Base-by-base conservation (phyloP, 257 asterid species). In the Salvia miltiorrhiza region DNA sequence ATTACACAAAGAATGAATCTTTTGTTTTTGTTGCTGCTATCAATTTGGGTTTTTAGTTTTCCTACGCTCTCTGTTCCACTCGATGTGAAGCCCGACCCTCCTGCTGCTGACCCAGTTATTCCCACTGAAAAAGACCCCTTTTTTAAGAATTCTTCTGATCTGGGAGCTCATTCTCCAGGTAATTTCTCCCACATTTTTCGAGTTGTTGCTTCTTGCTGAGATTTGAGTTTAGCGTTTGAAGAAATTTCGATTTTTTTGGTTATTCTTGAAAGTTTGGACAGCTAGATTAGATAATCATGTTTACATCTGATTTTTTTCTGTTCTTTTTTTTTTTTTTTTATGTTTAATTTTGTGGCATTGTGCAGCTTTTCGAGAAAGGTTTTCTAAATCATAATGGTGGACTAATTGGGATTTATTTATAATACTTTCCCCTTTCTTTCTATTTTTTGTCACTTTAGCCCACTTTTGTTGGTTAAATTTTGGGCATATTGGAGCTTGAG, bases 61-160 rank as follows among this genome's bases (percentile, higher is more conserved):
- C 75, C 79, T 74, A 61, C 80, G 73, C 78, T 76, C 68, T 80
- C 94, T 12, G 80, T 81, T 61, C 89, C 96, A 17, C 80, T 86
- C 32, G 87, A 83, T 76, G 92, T 85, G 56, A 84, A 73, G 63
- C 88, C 96, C 6, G 83, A 77, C 76, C 88, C 97, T 14, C 96
- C 98, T n/a, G 92, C 75, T 49, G 44, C 93, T 21, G 90, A 88
- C 83, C 97, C 96, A 48, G 87, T 86, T 85, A 85, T 93, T 80
- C 99, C 99, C 6, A 78, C 85, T 54, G 88, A 90, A 50, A 82
- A 81, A 82, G 91, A 88, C 57, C 99, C 99, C 4, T 70, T 84
- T 54, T 86, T 83, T 58, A 91, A 85, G 72, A 73, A 73, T 57
- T 78, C 93, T 50, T 77, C 96, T 35, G 86, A 73, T 71, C 70